phyloP scores from a whole-genome alignment of 768 basidiomycete species.

The Filobasidium floriforme region DNA sequence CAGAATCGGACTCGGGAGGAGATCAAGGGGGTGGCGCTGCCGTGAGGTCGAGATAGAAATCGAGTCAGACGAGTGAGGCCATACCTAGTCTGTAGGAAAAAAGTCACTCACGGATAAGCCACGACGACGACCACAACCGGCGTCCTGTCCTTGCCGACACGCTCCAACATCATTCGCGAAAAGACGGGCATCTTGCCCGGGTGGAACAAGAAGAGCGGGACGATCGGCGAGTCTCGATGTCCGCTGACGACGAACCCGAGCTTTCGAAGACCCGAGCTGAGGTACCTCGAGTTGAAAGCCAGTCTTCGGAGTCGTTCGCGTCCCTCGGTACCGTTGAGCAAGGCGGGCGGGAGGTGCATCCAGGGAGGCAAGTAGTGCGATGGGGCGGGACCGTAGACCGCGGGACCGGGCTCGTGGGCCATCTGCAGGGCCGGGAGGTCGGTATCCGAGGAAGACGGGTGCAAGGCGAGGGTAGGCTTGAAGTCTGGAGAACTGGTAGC shows the following conservation, averaged over 20 bases:
- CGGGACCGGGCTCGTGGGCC: slow-evolving; percentile 21
- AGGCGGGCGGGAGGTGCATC: slow-evolving; percentile 63
- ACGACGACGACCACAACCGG: slow-evolving; percentile 86
- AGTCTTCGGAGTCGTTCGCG: slow-evolving; percentile 70
- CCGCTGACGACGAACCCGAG: slow-evolving; percentile 97
- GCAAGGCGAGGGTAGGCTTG: slow-evolving; percentile 3
- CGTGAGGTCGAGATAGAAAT: slow-evolving; percentile 27
- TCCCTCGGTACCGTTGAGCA: slow-evolving; percentile 80
- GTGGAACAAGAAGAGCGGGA: slow-evolving; percentile 84
- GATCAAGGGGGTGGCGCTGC: slow-evolving; percentile 70
- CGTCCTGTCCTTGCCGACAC: slow-evolving; percentile 51
- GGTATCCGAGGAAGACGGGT: slow-evolving; percentile 41
- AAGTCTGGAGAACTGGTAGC: slow-evolving; percentile 17
- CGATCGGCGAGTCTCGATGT: slow-evolving; percentile 80
- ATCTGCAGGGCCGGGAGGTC: slow-evolving; percentile 37
- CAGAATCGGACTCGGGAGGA: slow-evolving; percentile 88
- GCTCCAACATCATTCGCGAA: slow-evolving; percentile 68
- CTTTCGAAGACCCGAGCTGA: slow-evolving; percentile 73
- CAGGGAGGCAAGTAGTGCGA: slow-evolving; percentile 62
- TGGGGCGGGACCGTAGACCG: slow-evolving; percentile 58
- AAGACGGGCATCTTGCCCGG: slow-evolving; percentile 91
- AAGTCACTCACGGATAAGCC: slow-evolving; percentile 55
- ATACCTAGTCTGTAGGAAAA: too few species aligned
- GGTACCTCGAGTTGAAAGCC: slow-evolving; percentile 91
- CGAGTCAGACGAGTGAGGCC: neutral